Conservation (phyloP, 2,329 filamentous ascomycete genomes). For the Salinomyces thailandicus region DNA sequence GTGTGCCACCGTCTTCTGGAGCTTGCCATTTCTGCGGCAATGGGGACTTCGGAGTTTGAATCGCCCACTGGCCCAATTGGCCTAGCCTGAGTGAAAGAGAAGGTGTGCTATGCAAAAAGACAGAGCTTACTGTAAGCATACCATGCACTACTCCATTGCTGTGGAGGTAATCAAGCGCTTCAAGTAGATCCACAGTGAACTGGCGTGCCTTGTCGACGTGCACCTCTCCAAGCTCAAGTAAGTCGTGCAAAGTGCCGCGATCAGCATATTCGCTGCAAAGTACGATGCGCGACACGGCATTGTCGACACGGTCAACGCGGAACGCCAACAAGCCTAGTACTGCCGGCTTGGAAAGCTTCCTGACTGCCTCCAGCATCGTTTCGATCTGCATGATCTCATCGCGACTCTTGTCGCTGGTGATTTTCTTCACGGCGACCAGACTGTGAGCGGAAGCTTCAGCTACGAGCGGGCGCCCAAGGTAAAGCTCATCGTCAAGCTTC, state of each 20-base stretch:
- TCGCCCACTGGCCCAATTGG: slow-evolving; percentile 5
- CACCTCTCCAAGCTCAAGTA: slow-evolving; percentile 64
- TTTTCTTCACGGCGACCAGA: slow-evolving; percentile 21
- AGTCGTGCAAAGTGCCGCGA: slow-evolving; percentile 63
- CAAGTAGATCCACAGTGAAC: slow-evolving; percentile 85
- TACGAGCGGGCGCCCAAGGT: slow-evolving; percentile 15
- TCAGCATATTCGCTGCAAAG: slow-evolving; percentile 21
- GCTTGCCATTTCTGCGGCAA: slow-evolving; percentile 23
- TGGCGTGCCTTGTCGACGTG: slow-evolving; percentile 66
- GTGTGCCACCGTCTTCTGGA: slow-evolving; percentile 8
- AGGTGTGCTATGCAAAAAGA: slow-evolving; percentile 16
- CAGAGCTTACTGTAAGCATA: slow-evolving; percentile 12
- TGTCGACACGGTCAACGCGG: slow-evolving; percentile 30
- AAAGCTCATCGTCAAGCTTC: slow-evolving; percentile 8
- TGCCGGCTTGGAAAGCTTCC: slow-evolving; percentile 63
- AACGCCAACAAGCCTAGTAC: slow-evolving; percentile 65
- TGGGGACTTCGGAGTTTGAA: slow-evolving; percentile 62
- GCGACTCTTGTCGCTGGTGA: slow-evolving; percentile 13
- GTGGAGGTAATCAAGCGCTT: slow-evolving; percentile 80
- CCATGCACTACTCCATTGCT: slow-evolving; percentile 68
- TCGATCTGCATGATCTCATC: slow-evolving; percentile 22
- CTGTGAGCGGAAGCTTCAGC: slow-evolving; percentile 5
- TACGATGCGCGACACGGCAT: slow-evolving; percentile 13
- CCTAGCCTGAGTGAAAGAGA: slow-evolving; percentile 48
- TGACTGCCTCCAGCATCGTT: slow-evolving; percentile 55